Conservation (phyloP, 1,284 basidiomycete species). For the Bjerkandera adusta region DNA sequence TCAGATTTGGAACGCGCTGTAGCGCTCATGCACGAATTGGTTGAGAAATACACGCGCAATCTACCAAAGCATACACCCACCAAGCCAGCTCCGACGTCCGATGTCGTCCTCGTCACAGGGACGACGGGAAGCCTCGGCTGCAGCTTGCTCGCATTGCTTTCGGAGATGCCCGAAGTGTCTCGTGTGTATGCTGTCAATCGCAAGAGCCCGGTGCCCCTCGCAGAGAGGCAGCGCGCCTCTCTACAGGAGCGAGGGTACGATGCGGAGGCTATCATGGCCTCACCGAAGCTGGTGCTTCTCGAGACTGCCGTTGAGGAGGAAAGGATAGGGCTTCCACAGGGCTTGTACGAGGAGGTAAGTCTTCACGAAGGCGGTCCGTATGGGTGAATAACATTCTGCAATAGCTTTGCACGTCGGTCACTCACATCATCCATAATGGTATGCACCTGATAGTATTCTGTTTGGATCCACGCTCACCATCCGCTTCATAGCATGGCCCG, state of each 20-base stretch:
- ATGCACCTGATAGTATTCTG: neutral
- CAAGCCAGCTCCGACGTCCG: neutral
- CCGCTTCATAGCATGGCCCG: slow-evolving; percentile 26
- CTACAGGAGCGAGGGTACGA: slow-evolving; percentile 25
- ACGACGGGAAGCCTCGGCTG: slow-evolving; percentile 23
- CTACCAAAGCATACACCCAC: slow-evolving; percentile 8
- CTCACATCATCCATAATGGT: slow-evolving; percentile 28
- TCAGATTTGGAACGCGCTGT: slow-evolving; percentile 1
- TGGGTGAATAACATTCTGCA: neutral
- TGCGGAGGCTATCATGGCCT: slow-evolving; percentile 1
- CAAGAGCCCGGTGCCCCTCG: slow-evolving; percentile 23
- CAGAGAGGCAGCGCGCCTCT: slow-evolving; percentile 21
- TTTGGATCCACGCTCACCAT: neutral
- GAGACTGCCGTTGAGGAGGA: slow-evolving; percentile 15
- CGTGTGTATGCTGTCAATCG: slow-evolving; percentile 27
- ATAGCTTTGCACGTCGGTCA: slow-evolving; percentile 19
- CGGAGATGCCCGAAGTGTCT: slow-evolving; percentile 14
- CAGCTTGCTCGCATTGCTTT: slow-evolving; percentile 19
- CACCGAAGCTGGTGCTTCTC: slow-evolving; percentile 15
- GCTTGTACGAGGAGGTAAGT: slow-evolving; percentile 17
- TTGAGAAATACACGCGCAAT: slow-evolving; percentile 11
- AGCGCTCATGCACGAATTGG: slow-evolving; percentile 8
- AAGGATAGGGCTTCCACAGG: slow-evolving; percentile 13
- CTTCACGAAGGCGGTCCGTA: neutral
- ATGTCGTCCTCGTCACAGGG: slow-evolving; percentile 22